A percentile compares a stretch with the other conserved stretches of the same genome.
Conservation (phyloP, 192 early-diverging fungal species). For the Coemansia aciculifera region DNA sequence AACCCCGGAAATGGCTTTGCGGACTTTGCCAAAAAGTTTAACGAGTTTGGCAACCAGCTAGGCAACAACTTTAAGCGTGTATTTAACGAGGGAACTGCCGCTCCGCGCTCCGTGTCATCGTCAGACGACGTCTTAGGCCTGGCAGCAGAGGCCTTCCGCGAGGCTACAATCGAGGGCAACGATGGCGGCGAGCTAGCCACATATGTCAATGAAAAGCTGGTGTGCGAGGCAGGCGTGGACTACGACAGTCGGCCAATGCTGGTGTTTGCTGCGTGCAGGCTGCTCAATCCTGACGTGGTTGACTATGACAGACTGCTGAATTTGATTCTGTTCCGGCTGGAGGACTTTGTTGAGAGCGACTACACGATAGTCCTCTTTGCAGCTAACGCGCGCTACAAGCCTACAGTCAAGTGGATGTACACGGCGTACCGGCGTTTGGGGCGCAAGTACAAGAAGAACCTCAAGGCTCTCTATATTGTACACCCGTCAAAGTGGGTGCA, state of each 20-base stretch:
- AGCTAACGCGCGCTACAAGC: conserved; percentile 72
- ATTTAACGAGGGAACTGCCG: conserved; percentile 32
- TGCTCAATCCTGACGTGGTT: conserved; percentile 80
- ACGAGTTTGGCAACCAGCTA: conserved; percentile 46
- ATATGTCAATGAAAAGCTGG: conserved; percentile 53
- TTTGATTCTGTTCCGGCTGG: conserved; percentile 62
- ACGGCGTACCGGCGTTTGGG: conserved; percentile 80
- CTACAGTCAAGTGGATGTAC: conserved; percentile 81
- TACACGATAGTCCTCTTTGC: conserved; percentile 89
- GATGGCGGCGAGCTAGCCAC: conserved; percentile 56
- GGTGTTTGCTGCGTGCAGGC: conserved; percentile 77
- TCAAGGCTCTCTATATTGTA: conserved; percentile 89
- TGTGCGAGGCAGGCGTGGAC: conserved; percentile 72
- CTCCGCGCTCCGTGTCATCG: conserved; percentile 29
- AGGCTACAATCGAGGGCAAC: conserved; percentile 55
- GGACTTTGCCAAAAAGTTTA: conserved; percentile 53
- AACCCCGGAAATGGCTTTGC: conserved; percentile 45
- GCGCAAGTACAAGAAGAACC: conserved; percentile 92
- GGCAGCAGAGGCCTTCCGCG: conserved; percentile 53
- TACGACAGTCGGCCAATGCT: conserved; percentile 80
- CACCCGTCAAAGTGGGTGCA: conserved; percentile 86
- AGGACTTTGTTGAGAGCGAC: conserved; percentile 86
- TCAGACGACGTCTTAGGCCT: conserved; percentile 55
- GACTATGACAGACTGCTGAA: conserved; percentile 84
- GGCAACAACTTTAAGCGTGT: conserved; percentile 51